Percentiles rank a stretch among this genome's conserved stretches.
These are phyloP conservation scores for Trichoderma breve DNA, from an alignment of 2,329 filamentous ascomycete genomes.

Conservation along the genomic window DNA sequence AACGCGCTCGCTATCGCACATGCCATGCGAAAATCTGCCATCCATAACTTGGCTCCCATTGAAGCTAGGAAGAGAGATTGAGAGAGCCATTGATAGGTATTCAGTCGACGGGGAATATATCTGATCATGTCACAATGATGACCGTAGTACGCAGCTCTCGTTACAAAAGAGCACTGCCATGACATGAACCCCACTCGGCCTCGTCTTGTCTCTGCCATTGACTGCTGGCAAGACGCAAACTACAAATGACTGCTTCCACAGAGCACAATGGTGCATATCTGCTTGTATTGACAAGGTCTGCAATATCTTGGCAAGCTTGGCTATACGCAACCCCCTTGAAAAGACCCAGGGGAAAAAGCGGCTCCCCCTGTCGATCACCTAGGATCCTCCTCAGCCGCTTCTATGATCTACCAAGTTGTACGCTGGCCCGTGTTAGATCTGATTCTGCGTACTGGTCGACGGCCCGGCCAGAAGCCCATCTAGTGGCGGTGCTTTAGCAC, in stretches of 20 bases:
- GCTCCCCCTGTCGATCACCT: slow-evolving; percentile 17
- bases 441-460: background rate
- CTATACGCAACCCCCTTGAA: background rate
- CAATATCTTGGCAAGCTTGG: background rate
- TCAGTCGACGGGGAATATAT: background rate
- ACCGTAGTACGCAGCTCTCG: background rate
- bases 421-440: background rate
- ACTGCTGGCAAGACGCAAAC: background rate
- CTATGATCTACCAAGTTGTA: background rate
- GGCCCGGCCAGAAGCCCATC: background rate
- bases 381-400: background rate
- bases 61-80: background rate
- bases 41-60: background rate
- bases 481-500: background rate
- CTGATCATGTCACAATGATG: background rate
- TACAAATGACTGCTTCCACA: background rate
- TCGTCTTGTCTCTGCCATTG: background rate
- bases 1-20: background rate
- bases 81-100: background rate
- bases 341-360: background rate
- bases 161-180: background rate
- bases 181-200: background rate
- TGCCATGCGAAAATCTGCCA: background rate
- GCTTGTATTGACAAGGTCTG: background rate
- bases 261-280: background rate